Base-by-base conservation (phyloP, 108 stramenopile genomes). In the Epithemia pelagica region DNA sequence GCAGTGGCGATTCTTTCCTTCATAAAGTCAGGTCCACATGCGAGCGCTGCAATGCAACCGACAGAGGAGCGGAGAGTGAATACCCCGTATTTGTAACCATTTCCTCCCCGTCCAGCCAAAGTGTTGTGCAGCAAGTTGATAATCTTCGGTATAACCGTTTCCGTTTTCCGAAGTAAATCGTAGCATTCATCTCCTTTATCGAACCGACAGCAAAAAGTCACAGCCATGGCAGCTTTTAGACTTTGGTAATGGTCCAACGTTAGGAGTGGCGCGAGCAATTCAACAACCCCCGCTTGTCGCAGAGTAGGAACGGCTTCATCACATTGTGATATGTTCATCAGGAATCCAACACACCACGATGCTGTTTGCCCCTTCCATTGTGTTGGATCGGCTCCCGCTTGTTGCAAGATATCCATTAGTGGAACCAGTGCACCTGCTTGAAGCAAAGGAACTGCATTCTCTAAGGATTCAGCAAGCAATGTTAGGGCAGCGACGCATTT, bases 281-380 rank as follows among this genome's bases (percentile, higher is more conserved):
- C 92, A 1, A 94, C 92, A 32, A 94, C 90, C 52, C 92, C 92
- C 52, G 90, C 84, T 52, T 89, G 80, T 25, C 88, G 76, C 18
- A 94, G 77, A 54, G 83, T 70, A n/a, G 85, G 92, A 63, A 89
- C 92, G 30, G 90, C 92, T 65, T 94, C 92, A 65, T 94, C 92
- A 59, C 85, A 85, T 58, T 94, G 92, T 8, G 92, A 87, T 75
- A 94, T 91, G 68, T 94, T 94, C 92, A 94, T 94, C 18, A 94
- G 63, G 65, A 94, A 94, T n/a, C 92, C 92, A 32, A 94, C 92
- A 69, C 92, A 94, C 92, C 92, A 94, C 26, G 88, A 89, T 22
- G 92, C 92, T 1, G 92, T 94, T 68, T 94, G 92, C 58, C 92
- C 92, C 67, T 86, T 89, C 92, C 92, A 94, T 66, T 91, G 92